Percentiles rank a stretch among this genome's conserved stretches.
Conservation (phyloP, 176 grass and related monocot genomes). For the Urochloa ruziziensis region DNA sequence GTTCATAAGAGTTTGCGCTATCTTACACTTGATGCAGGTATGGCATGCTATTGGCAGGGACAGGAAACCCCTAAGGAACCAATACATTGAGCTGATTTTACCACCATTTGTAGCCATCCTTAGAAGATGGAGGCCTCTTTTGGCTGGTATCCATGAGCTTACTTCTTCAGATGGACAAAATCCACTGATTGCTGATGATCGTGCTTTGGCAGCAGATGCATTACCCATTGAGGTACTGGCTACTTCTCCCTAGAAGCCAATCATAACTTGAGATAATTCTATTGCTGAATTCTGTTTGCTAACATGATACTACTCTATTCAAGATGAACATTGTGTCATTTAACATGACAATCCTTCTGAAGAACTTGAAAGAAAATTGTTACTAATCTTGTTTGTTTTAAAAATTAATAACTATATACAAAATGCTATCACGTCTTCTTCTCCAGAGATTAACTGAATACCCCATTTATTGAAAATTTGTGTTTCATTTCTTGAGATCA, state of each 20-base stretch:
- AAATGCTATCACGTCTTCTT: neutral
- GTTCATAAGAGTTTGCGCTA: constrained; percentile 7
- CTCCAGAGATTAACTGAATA: neutral
- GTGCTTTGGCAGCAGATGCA: constrained; percentile 84
- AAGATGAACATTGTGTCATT: neutral
- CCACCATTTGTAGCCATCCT: constrained; percentile 95
- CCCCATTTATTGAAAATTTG: constrained; percentile 5
- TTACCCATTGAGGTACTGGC: constrained; percentile 69
- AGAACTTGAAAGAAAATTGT: neutral
- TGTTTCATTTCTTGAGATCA: constrained; percentile 25
- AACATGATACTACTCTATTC: constrained; percentile 17
- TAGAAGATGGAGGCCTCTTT: constrained; percentile 83
- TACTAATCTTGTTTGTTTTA: neutral
- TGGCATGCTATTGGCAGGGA: constrained; percentile 93
- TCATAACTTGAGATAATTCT: constrained; percentile 15
- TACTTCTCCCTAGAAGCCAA: constrained; percentile 23
- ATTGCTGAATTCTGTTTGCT: neutral
- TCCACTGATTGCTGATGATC: constrained; percentile 87
- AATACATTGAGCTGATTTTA: constrained; percentile 83
- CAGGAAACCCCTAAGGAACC: constrained; percentile 77
- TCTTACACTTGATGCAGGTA: constrained; percentile 56
- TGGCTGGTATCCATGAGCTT: constrained; percentile 97
- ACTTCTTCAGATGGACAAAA: constrained; percentile 98
- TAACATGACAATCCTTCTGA: constrained; percentile 23
- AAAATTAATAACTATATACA: constrained; percentile 9